Conservation (phyloP, 139 green algal genomes). For the Ettlia oleoabundans region DNA sequence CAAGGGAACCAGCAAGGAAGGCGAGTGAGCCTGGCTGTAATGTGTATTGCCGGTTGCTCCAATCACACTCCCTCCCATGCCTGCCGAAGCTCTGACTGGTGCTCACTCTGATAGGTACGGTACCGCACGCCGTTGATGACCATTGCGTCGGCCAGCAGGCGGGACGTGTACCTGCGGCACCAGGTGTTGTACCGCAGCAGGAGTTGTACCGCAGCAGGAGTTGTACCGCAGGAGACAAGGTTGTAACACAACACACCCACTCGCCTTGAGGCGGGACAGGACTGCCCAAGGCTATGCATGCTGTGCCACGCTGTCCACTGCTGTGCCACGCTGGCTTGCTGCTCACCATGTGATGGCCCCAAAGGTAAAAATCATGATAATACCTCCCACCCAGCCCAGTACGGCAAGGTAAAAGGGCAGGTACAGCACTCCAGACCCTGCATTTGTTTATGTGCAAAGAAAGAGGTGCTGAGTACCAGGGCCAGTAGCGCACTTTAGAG, state of each 20-base stretch:
- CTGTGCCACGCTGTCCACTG: neutral
- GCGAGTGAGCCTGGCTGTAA: no score
- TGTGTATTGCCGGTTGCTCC: no score
- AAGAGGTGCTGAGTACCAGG: no score
- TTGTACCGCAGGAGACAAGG: neutral
- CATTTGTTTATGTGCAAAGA: no score
- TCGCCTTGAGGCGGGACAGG: no score
- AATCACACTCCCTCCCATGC: no score
- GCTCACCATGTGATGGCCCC: slow-evolving; percentile 40
- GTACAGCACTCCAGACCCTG: slow-evolving; percentile 18
- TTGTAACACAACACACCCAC: no score
- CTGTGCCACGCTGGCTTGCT: neutral
- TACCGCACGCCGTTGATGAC: slow-evolving; percentile 26
- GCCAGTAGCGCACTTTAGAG: no score
- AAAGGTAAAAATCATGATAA: slow-evolving; percentile 48
- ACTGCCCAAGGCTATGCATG: no score
- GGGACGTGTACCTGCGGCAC: slow-evolving; percentile 34
- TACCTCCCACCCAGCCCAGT: slow-evolving; percentile 25
- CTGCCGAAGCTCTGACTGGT: neutral
- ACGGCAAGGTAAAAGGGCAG: slow-evolving; percentile 27
- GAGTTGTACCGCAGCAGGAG: neutral
- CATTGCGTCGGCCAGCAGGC: slow-evolving; percentile 52
- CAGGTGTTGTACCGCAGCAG: neutral
- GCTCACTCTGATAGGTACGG: slow-evolving; percentile 8
- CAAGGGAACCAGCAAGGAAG: no score